Evolutionary conservation across 1,139 yeast species (phyloP), one percentile per base, ranked within the genome.

Genomic region (Schwanniomyces etchellsii): DNA sequence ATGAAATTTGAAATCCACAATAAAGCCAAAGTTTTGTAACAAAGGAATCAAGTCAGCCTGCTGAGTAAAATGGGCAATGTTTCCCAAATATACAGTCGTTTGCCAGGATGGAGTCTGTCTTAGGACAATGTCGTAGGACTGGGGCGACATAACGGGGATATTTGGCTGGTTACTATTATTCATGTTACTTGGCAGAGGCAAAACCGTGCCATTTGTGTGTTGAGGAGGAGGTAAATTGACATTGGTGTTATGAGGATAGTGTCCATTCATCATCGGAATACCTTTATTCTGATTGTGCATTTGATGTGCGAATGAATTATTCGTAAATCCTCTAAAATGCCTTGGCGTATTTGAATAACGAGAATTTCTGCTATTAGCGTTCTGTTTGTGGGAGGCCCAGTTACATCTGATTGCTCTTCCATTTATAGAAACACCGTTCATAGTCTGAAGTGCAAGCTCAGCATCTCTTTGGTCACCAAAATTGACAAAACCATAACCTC

Each of bases 401-500:
- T 85, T 86, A 47, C 88, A 75, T 50, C 95, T 72, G 38, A 86
- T 76, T 25, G 82, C 73, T 48, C 95, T 69, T 33, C 89, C 89
- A 31, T 81, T 77, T 30, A 86, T 59, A 56, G 70, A 63, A 39
- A 67, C 72, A 26, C 95, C 95, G 52, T 82, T 81, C 89, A 82
- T 83, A 14, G 78, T 60, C 32, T 68, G 71, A 42, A 85, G 63
- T 7, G 95, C 95, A 37, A 56, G 56, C 43, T 81, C 85, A 1
- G 96, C 96, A 41, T 85, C 93, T 9, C 61, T 55, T 35, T 70
- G 75, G 20, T 69, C 70, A 14, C 65, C 55, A 48, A 86, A 88
- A 1, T 94, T 81, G n/a, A 84, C 94, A 57, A 88, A 88, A 1
- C 96, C 96, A 50, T 86, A 88, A 14, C 96, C 95, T 57, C 96